Evolutionary conservation across 2,329 filamentous ascomycete genomes (phyloP).

Genomic region (Penicillium glabrum): DNA sequence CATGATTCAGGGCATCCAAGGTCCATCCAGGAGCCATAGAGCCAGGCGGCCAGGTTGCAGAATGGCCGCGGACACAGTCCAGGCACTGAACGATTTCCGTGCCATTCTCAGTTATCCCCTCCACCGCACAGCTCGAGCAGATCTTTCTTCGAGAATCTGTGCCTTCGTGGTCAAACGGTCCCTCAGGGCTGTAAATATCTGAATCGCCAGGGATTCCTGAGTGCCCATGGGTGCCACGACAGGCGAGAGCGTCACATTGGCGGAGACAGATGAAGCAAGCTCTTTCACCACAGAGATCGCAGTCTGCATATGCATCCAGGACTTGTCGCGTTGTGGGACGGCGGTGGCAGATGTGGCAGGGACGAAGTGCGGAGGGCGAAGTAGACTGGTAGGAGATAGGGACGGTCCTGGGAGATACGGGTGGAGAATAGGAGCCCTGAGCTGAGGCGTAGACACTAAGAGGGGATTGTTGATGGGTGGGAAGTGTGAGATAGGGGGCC

Average conservation of each 20-base stretch:
- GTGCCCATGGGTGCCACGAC: conserved; percentile 14
- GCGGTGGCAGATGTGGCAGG: conserved; percentile 45
- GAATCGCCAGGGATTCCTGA: not conserved
- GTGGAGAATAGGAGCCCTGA: conserved; percentile 22
- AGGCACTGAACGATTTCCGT: conserved; percentile 39
- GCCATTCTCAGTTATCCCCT: conserved; percentile 38
- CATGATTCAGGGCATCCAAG: conserved; percentile 16
- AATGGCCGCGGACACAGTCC: conserved; percentile 30
- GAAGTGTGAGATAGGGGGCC: conserved; percentile 15
- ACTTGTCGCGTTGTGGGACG: conserved; percentile 40
- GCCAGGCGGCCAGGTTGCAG: conserved; percentile 13
- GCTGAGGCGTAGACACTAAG: conserved; percentile 18
- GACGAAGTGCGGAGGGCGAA: conserved; percentile 32
- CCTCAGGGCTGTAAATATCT: conserved; percentile 3
- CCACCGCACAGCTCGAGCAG: conserved; percentile 42
- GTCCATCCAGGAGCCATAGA: conserved; percentile 13
- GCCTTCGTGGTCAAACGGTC: not conserved
- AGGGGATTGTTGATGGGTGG: conserved; percentile 14
- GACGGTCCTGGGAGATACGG: conserved; percentile 30
- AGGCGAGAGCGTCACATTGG: conserved; percentile 36
- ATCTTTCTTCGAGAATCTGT: conserved; percentile 30
- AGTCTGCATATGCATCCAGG: conserved; percentile 44
- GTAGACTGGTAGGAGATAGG: conserved; percentile 24
- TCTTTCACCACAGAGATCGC: conserved; percentile 38
- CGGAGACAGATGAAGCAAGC: conserved; percentile 45